phyloP scores from a whole-genome alignment of 148 eudicot genomes.

The Arbutus unedo region DNA sequence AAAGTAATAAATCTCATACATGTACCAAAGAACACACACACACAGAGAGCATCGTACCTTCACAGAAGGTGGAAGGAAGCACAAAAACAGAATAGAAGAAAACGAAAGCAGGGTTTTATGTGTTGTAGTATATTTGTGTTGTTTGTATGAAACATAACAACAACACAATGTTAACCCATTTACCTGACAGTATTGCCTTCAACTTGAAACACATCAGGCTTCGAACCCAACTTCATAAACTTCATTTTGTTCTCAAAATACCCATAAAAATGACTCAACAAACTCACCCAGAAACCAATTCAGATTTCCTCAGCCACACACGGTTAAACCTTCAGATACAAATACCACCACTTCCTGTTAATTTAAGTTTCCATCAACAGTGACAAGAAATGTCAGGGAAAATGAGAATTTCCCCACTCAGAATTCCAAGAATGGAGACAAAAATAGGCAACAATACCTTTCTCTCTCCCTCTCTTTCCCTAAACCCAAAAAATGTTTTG shows the following conservation, averaged over 20 bases:
- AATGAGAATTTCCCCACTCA: background rate
- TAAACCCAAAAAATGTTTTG: conserved; percentile 9
- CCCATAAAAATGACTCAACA: background rate
- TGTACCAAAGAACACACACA: background rate
- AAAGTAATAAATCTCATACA: background rate
- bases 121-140: background rate
- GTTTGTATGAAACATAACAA: background rate
- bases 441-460: background rate
- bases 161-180: background rate
- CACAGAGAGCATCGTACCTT: background rate
- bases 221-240: conserved; percentile 90
- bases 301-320: background rate
- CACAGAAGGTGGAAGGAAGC: background rate
- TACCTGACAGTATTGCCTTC: conserved; percentile 63
- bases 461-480: background rate
- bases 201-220: conserved; percentile 73
- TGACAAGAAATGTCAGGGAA: background rate
- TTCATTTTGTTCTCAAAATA: conserved; percentile 41
- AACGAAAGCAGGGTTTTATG: background rate
- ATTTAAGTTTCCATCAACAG: background rate
- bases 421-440: background rate
- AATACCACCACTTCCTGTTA: background rate
- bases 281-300: background rate
- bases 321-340: background rate
- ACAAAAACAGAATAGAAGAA: conserved; percentile 18